Conservation (phyloP, 352 stramenopile genomes). For the Phytophthora pini region DNA sequence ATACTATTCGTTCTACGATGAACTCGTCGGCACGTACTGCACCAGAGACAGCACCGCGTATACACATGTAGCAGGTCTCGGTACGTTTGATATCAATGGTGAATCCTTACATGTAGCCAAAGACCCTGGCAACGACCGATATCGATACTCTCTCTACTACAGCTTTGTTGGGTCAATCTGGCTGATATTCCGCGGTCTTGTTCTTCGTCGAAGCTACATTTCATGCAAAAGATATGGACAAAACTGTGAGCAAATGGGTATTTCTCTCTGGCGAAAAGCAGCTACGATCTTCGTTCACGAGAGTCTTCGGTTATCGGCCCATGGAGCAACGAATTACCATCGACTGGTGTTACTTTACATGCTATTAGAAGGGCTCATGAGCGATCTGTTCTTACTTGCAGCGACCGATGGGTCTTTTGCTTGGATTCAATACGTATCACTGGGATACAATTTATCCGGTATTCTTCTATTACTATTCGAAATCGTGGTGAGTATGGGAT, state of each 20-base stretch:
- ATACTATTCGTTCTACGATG: slow-evolving; percentile 14
- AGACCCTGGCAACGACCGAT: slow-evolving; percentile 6
- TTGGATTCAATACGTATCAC: slow-evolving; percentile 12
- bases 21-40: slow-evolving; percentile 12
- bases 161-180: slow-evolving; percentile 9
- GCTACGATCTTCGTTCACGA: slow-evolving; percentile 11
- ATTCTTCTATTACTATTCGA: slow-evolving; percentile 10
- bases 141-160: slow-evolving; percentile 8
- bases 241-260: slow-evolving; percentile 3
- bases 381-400: slow-evolving; percentile 14
- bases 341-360: slow-evolving; percentile 10
- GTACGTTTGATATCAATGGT: slow-evolving; percentile 15
- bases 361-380: slow-evolving; percentile 14
- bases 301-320: slow-evolving; percentile 8
- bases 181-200: slow-evolving; percentile 8
- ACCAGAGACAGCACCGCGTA: slow-evolving; percentile 5
- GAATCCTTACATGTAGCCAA: neutral
- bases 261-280: neutral
- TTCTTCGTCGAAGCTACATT: slow-evolving; percentile 10
- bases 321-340: slow-evolving; percentile 11
- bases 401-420: slow-evolving; percentile 8
- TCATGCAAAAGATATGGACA: slow-evolving; percentile 11
- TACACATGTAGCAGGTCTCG: slow-evolving; percentile 2
- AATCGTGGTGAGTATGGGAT: neutral
- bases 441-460: slow-evolving; percentile 13